Conservation (phyloP, 257 asterid genomes). For the Plantago major region DNA sequence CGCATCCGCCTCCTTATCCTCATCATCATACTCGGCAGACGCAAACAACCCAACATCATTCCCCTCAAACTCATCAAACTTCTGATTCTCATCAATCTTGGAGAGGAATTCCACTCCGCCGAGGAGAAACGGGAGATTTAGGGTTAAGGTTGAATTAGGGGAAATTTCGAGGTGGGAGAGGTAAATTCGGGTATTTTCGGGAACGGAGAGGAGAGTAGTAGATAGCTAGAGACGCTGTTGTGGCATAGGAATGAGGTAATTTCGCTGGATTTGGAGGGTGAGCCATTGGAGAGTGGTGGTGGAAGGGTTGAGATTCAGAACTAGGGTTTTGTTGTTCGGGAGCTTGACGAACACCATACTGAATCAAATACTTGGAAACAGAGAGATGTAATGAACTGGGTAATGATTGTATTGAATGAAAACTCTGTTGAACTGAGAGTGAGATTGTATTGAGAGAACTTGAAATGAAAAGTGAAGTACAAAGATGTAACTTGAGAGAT, state of each 20-base stretch:
- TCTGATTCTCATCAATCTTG: conserved; percentile 80
- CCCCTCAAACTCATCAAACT: conserved; percentile 89
- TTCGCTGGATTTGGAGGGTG: conserved; percentile 34
- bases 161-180: conserved; percentile 47
- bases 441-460: too few species aligned
- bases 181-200: conserved; percentile 21
- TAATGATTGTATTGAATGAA: too few species aligned
- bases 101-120: conserved; percentile 67
- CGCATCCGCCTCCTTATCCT: conserved; percentile 85
- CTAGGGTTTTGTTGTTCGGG: conserved; percentile 54
- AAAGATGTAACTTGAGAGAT: too few species aligned
- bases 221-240: conserved; percentile 58
- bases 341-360: conserved; percentile 56
- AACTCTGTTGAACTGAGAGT: too few species aligned
- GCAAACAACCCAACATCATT: conserved; percentile 90
- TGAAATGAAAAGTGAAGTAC: too few species aligned
- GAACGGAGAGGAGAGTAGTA: conserved; percentile 39
- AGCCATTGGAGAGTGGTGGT: conserved; percentile 40
- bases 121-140: conserved; percentile 43
- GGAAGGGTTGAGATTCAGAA: conserved; percentile 44
- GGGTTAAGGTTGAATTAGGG: conserved; percentile 50
- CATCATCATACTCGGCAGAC: conserved; percentile 90
- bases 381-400: too few species aligned
- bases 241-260: conserved; percentile 35
- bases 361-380: too few species aligned